Base-by-base conservation (phyloP, 2,329 filamentous ascomycete genomes). In the Cladosporium cucumerinum region DNA sequence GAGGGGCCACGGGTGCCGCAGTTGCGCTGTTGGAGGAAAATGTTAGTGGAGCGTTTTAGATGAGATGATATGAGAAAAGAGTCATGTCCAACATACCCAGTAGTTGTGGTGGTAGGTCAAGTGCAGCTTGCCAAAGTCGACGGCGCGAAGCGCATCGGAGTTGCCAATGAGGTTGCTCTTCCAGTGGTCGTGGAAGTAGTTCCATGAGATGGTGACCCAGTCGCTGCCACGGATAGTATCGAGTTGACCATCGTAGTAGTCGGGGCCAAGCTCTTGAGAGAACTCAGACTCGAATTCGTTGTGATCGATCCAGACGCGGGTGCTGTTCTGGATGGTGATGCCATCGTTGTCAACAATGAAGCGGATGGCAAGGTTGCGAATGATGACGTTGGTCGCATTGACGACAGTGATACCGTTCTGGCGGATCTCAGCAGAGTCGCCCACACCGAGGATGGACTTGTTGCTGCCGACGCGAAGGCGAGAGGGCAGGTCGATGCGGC, bases 51-150 rank as follows among this genome's bases (percentile, higher is more conserved):
- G 12, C 10, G 5, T 32, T 26, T 10, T 43, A 32, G 26, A 32
- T 11, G 3, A 4, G 1, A 30, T 32, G 26, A 18, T 43, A 18
- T 5, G 18, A 43, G 34, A 16, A 1, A n/a, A 5, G n/a, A n/a
- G 12, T 12, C 7, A 21, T 54, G n/a, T n/a, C n/a, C n/a, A n/a
- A 10, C 51, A 21, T 54, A 54, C 51, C 51, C 51, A 83, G 72
- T 80, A 75, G 74, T 84, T 84, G 71, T 84, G 80, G 69, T 83
- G 81, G 66, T 82, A 83, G 0, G 79, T 82, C 63, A 84, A 69
- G 69, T 81, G 81, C 7, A 84, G 76, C 59, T 80, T 74, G 6
- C 80, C 80, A 2, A 66, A 74, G 69, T 81, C 81, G 23, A 79
- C 69, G 39, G 78, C 77, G 52, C 79, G 77, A 60, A 81, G 73